phyloP scores from a whole-genome alignment of 306 rosid species.

The Alnus rubra region DNA sequence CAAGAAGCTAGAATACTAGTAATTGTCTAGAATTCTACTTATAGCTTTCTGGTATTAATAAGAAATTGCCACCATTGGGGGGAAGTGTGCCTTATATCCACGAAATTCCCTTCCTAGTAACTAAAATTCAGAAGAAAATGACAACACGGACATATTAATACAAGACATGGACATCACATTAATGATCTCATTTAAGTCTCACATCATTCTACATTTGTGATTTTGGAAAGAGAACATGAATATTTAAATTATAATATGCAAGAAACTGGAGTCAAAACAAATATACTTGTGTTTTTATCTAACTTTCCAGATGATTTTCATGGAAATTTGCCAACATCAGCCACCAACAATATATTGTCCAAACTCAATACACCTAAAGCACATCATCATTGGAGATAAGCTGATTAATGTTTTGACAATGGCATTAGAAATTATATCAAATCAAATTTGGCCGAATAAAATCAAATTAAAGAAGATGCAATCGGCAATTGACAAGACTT shows the following conservation, averaged over 20 bases:
- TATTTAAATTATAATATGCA: background rate
- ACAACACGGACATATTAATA: background rate
- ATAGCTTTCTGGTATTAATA: background rate
- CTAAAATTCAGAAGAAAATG: background rate
- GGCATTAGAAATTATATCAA: background rate
- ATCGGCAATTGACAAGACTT: constrained; percentile 12
- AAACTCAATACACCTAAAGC: background rate
- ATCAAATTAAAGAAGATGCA: background rate
- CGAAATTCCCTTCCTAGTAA: background rate
- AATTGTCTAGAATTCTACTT: background rate
- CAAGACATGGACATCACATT: background rate
- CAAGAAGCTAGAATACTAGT: background rate
- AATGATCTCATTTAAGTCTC: background rate
- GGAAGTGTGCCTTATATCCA: background rate
- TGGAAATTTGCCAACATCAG: background rate
- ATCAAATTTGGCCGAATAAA: background rate
- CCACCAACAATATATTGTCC: background rate
- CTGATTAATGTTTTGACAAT: background rate
- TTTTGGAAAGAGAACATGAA: background rate
- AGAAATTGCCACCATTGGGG: background rate
- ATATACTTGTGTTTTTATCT: background rate
- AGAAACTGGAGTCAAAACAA: background rate
- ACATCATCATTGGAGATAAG: background rate
- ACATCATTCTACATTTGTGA: constrained; percentile 1
- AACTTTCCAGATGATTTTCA: constrained; percentile 1